These are phyloP conservation scores for Abrus precatorius DNA, from an alignment of 306 rosid genomes.

Conservation along the genomic window DNA sequence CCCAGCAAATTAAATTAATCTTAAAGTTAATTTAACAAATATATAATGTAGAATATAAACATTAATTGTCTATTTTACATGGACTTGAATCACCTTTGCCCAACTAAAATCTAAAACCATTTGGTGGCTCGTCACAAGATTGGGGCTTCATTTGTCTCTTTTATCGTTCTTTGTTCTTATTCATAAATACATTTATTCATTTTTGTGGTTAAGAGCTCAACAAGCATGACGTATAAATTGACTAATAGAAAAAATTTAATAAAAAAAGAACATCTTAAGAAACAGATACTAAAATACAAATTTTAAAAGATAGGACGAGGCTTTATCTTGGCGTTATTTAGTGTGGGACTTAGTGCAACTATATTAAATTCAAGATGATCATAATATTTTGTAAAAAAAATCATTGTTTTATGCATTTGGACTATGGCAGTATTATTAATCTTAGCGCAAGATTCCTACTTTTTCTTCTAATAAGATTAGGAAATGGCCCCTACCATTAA, in stretches of 20 bases:
- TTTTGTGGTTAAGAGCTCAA: neutral
- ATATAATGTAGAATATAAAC: neutral
- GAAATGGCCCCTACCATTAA: slow-evolving; percentile 29
- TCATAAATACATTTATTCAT: neutral
- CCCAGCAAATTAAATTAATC: neutral
- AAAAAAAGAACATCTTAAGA: neutral
- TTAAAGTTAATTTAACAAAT: neutral
- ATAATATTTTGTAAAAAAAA: slow-evolving; percentile 14
- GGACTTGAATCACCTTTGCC: neutral
- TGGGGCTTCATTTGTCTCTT: neutral
- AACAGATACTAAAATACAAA: slow-evolving; percentile 16
- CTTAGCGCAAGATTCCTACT: slow-evolving; percentile 16
- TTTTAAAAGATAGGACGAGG: slow-evolving; percentile 20
- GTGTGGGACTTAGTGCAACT: slow-evolving; percentile 48
- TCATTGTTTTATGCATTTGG: neutral
- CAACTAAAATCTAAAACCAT: neutral
- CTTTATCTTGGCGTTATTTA: slow-evolving; percentile 39
- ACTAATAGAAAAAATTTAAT: neutral
- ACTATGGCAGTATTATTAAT: slow-evolving; percentile 22
- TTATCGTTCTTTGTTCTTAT: neutral
- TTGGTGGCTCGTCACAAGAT: neutral
- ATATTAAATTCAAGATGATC: slow-evolving; percentile 30
- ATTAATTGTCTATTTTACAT: neutral
- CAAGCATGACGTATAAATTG: slow-evolving; percentile 7
- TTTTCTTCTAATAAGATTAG: neutral